Evolutionary conservation across 768 basidiomycete genomes (phyloP).

Genomic region (Leccinum rimulosum): DNA sequence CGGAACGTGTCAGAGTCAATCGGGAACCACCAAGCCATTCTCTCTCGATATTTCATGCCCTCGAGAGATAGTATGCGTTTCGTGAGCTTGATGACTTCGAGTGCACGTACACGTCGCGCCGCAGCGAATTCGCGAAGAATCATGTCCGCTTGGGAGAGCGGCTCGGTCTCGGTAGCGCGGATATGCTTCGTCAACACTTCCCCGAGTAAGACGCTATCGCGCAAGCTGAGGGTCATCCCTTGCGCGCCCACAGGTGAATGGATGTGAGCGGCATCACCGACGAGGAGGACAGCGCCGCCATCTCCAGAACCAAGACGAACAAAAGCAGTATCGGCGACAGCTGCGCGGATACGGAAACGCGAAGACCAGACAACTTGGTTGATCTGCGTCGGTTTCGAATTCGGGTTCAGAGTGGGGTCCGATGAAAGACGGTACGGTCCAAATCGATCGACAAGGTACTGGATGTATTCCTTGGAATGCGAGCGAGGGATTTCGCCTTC

Average conservation of each 20-base stretch:
- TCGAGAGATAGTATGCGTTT: slow-evolving; percentile 32
- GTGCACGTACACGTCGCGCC: slow-evolving; percentile 38
- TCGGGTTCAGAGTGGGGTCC: too few relatives aligned
- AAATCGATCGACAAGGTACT: too few relatives aligned
- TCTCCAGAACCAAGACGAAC: slow-evolving; percentile 24
- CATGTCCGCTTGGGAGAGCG: slow-evolving; percentile 25
- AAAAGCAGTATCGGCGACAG: slow-evolving; percentile 41
- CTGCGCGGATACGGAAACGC: slow-evolving; percentile 40
- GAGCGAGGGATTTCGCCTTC: slow-evolving; percentile 33
- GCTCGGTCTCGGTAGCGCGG: slow-evolving; percentile 6
- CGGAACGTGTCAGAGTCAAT: slow-evolving; percentile 27
- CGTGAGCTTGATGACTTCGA: slow-evolving; percentile 41
- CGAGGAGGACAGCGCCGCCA: slow-evolving; percentile 27
- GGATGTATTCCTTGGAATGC: too few relatives aligned
- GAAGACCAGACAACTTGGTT: too few relatives aligned
- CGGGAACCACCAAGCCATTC: slow-evolving; percentile 23
- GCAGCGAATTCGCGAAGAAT: slow-evolving; percentile 36
- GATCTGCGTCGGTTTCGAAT: too few relatives aligned
- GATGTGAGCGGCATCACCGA: slow-evolving; percentile 23
- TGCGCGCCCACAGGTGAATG: too few relatives aligned
- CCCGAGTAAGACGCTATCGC: slow-evolving; percentile 35
- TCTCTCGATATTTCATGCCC: slow-evolving; percentile 13
- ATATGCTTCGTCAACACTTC: slow-evolving; percentile 39
- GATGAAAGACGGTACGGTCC: too few relatives aligned
- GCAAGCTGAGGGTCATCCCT: too few relatives aligned